Percentiles rank a stretch among this genome's conserved stretches.
Evolutionary conservation across 2,329 filamentous ascomycete genomes (phyloP).

Genomic region (Fusarium sterilihyphosum): DNA sequence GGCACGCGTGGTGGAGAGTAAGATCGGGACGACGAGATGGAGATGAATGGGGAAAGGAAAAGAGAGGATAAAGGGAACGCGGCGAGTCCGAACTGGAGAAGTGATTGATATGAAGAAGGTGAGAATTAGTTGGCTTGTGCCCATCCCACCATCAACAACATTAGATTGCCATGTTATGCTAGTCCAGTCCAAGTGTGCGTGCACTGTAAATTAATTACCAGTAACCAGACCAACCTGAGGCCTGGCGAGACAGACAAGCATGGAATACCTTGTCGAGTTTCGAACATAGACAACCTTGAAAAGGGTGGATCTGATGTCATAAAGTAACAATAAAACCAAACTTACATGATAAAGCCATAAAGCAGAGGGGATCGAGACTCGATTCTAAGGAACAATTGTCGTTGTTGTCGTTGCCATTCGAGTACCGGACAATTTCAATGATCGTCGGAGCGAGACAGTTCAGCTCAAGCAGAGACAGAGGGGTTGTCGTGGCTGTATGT

Average conservation of each 20-base stretch:
- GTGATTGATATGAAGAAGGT: slow-evolving; percentile 10
- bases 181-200: slow-evolving; percentile 1
- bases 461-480: slow-evolving; percentile 5
- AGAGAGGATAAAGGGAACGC: slow-evolving; percentile 3
- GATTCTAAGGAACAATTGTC: background rate
- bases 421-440: slow-evolving; percentile 1
- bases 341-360: slow-evolving; percentile 38
- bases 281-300: slow-evolving; percentile 4
- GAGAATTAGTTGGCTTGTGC: slow-evolving; percentile 26
- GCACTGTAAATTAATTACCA: slow-evolving; percentile 24
- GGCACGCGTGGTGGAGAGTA: background rate
- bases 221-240: slow-evolving; percentile 31
- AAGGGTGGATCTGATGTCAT: slow-evolving; percentile 31
- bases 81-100: slow-evolving; percentile 23
- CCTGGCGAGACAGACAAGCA: slow-evolving; percentile 20
- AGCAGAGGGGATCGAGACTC: background rate
- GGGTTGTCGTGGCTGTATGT: background rate
- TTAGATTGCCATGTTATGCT: slow-evolving; percentile 40
- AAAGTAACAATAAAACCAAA: slow-evolving; percentile 2
- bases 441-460: slow-evolving; percentile 9
- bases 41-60: slow-evolving; percentile 6
- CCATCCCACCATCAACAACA: slow-evolving; percentile 30
- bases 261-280: slow-evolving; percentile 20
- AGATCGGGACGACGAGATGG: background rate
- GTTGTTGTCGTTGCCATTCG: slow-evolving; percentile 5